A percentile compares a stretch with the other conserved stretches of the same genome.
Evolutionary conservation across 495 filamentous ascomycete species (phyloP).

Genomic region (Glutinoglossum americanum): DNA sequence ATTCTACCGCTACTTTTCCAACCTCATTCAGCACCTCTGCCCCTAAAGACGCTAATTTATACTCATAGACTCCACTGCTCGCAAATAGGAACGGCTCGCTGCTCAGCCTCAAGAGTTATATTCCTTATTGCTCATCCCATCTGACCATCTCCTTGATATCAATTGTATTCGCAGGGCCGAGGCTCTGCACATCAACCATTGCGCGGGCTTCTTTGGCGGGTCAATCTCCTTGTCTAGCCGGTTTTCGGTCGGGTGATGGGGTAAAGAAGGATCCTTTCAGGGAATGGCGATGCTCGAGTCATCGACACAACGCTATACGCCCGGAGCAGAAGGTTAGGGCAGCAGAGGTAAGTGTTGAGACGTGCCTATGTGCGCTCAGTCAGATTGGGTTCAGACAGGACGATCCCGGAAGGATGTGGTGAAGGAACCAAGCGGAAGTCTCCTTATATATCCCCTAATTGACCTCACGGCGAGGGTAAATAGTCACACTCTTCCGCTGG

Average conservation of each 20-base stretch:
- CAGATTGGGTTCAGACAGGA: not conserved
- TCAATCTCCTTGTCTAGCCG: slow-evolving; percentile 50
- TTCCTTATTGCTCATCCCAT: slow-evolving; percentile 87
- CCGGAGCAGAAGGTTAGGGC: slow-evolving; percentile 64
- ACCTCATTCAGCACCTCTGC: slow-evolving; percentile 55
- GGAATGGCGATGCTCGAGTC: slow-evolving; percentile 72
- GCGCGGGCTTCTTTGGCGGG: slow-evolving; percentile 40
- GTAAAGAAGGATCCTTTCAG: slow-evolving; percentile 50
- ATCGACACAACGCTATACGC: slow-evolving; percentile 89
- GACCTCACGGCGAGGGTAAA: slow-evolving; percentile 77
- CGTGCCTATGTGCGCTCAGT: slow-evolving; percentile 37
- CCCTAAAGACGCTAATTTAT: slow-evolving; percentile 73
- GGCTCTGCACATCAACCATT: slow-evolving; percentile 46
- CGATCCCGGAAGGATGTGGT: not conserved
- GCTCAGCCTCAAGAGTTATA: slow-evolving; percentile 80
- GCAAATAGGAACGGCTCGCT: slow-evolving; percentile 97
- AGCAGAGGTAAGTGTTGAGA: slow-evolving; percentile 80
- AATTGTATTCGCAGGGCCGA: slow-evolving; percentile 63
- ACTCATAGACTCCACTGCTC: slow-evolving; percentile 69
- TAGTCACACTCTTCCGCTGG: slow-evolving; percentile 72
- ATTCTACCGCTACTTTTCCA: no score
- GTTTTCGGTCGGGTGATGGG: slow-evolving; percentile 63
- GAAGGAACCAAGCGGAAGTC: not conserved
- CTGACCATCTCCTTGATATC: slow-evolving; percentile 70
- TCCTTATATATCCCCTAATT: slow-evolving; percentile 63